Base-by-base conservation (phyloP, 2,329 filamentous ascomycete genomes). In the Penicillium sp. region DNA sequence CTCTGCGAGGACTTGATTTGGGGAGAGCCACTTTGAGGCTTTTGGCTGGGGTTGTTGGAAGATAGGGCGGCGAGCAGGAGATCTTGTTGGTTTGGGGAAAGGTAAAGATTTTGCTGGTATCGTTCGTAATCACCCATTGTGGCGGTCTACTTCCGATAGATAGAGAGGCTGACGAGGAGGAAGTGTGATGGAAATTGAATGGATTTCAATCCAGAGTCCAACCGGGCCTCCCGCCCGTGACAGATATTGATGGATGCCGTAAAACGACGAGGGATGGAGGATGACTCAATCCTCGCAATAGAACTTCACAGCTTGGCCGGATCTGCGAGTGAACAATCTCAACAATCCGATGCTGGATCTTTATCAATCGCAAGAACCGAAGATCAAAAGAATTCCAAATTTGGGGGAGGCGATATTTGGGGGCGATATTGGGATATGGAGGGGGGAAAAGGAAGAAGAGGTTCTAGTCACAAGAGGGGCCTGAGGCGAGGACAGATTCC, bases 31-130 rank as follows among this genome's bases (percentile, higher is more conserved):
- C 50, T 57, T 38, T 57, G 55, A 39, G 61, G 63, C 48, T 64
- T 66, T 38, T 63, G 66, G 53, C 65, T 60, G 13, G 72, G 69
- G 32, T 67, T 79, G 64, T 88, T 88, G 57, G 85, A 85, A 57
- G 85, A 85, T 58, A 91, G 80, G 40, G 87, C 85, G 52, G 84
- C 83, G 55, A 87, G 82, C 39, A 91, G 76, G 52, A 90, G 75
- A 62, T 80, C 82, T 74, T 90, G 85, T 69, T 91, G 85, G 63
- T 86, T 81, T 55, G 83, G 82, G 53, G 84, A 87, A 58, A 89
- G 78, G 63, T 83, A 81, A 66, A 87, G 83, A 64, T 79, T 78
- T 51, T 76, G 73, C 59, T 72, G 66, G 51, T 69, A 72, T 32
- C 71, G 60, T 40, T 68, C 65, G 53, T 63, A 68, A 53, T 71